Evolutionary conservation across 2,329 filamentous ascomycete genomes (phyloP), one percentile per base, ranked within the genome.

Genomic region (Furcasterigmium sp.): DNA sequence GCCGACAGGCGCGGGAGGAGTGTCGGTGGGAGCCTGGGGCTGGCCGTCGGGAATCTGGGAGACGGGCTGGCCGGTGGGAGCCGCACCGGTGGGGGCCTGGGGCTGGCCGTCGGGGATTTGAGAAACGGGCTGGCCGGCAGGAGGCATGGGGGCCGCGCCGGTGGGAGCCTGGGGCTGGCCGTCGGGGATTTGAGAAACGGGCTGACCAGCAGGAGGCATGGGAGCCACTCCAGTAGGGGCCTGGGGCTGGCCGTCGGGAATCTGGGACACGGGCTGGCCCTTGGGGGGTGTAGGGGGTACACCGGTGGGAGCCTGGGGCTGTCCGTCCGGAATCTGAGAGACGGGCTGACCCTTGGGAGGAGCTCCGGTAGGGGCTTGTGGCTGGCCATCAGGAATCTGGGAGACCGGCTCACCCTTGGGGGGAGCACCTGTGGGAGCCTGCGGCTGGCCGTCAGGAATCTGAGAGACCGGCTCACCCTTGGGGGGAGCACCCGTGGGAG

Each of bases 311-410:
- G 43, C 53, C 47, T 55, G 53, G 36, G 49, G 47, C 57, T 53
- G 62, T 55, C 68, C 68, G 39, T 70, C 68, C 6, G 61, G 59
- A 46, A 76, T 76, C 58, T 76, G 69, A 57, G 72, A 78, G 48
- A 78, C 62, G 6, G 64, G 58, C 6, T 69, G 55, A 26, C 45
- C 1, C 46, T 41, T 4, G 46, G 41, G 3, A 38, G 41, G 32
- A 35, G 32, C 41, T n/a, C 40, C 42, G 19, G 38, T 41, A 25
- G 60, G 55, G 15, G 37, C 26, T 4, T 39, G 17, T 3, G 45
- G 45, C 40, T 41, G 30, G 20, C 41, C 25, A 25, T 41, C 42
- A n/a, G 17, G 7, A 14, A 9, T 26, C 30, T 8, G 47, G 42
- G 8, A 20, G 39, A 23, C 23, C 17, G 15, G 39, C 21, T 23